phyloP scores from a whole-genome alignment of 2,329 filamentous ascomycete genomes.

The Microcyclosporella mali region DNA sequence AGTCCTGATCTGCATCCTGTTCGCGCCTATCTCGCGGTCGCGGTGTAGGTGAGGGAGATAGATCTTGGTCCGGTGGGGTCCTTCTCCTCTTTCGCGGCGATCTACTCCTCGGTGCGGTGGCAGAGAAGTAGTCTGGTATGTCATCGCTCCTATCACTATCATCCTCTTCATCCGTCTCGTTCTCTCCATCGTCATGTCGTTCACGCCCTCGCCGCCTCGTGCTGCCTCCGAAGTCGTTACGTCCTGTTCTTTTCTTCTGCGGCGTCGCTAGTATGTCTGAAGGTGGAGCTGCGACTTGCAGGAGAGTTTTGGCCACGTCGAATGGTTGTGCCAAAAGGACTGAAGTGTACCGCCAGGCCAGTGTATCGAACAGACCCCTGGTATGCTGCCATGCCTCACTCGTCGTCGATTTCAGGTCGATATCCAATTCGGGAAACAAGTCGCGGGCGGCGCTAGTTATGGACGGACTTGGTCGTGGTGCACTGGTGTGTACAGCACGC shows the following conservation, averaged over 20 bases:
- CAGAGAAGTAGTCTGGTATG: conserved; percentile 72
- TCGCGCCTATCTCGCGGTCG: conserved; percentile 23
- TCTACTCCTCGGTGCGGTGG: conserved; percentile 53
- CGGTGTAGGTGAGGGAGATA: conserved; percentile 25
- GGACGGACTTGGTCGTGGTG: conserved; percentile 27
- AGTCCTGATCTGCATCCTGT: conserved; percentile 17
- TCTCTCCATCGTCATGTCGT: conserved; percentile 16
- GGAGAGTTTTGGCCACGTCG: conserved; percentile 88
- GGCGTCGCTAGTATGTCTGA: conserved; percentile 28
- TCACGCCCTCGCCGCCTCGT: conserved; percentile 11
- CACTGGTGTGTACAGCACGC: conserved; percentile 1
- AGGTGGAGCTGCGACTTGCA: conserved; percentile 63
- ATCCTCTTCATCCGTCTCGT: conserved; percentile 20
- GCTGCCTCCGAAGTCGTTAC: conserved; percentile 5
- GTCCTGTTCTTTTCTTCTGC: conserved; percentile 24
- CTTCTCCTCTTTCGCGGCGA: conserved; percentile 36
- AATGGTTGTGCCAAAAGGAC: conserved; percentile 91
- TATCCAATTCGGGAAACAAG: conserved; percentile 79
- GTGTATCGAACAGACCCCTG: conserved; percentile 72
- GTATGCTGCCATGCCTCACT: conserved; percentile 38
- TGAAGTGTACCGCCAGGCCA: conserved; percentile 86
- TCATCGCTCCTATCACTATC: conserved; percentile 44
- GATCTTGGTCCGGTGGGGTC: conserved; percentile 23
- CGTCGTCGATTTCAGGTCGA: conserved; percentile 51
- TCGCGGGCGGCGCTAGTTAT: conserved; percentile 66